These are phyloP conservation scores for Rhizopogon rudus DNA, from an alignment of 768 basidiomycete species.

Conservation along the genomic window DNA sequence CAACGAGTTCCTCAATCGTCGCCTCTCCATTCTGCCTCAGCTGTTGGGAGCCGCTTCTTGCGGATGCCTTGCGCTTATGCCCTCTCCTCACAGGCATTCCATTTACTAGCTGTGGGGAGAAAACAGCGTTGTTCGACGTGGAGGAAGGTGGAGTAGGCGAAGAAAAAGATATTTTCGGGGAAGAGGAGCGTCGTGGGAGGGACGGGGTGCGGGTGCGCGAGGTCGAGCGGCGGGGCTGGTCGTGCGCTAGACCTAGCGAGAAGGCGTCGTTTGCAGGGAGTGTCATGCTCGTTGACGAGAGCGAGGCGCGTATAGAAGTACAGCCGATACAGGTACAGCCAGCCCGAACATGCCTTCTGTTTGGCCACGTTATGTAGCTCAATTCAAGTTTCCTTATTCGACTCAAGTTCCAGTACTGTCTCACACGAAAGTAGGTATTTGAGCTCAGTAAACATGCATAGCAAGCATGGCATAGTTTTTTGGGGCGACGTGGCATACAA, in stretches of 20 bases:
- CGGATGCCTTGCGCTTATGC: constrained; percentile 16
- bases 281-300: constrained; percentile 14
- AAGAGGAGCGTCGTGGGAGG: constrained; percentile 38
- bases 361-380: not conserved
- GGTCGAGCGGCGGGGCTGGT: constrained; percentile 25
- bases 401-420: too few relatives aligned
- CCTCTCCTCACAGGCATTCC: constrained; percentile 35
- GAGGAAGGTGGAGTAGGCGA: constrained; percentile 20
- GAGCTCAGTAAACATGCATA: constrained; percentile 4
- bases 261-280: constrained; percentile 33
- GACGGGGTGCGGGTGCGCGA: constrained; percentile 20
- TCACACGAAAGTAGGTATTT: constrained; percentile 3
- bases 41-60: constrained; percentile 21
- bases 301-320: not conserved
- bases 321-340: not conserved
- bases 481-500: constrained; percentile 19
- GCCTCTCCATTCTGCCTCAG: constrained; percentile 5
- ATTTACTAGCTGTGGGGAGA: constrained; percentile 18
- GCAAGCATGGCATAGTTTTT: constrained; percentile 10
- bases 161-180: constrained; percentile 42
- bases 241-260: constrained; percentile 30
- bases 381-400: too few relatives aligned
- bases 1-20: constrained; percentile 20
- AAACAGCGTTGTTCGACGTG: constrained; percentile 7
- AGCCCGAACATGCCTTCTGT: not conserved